A percentile compares a stretch with the other conserved stretches of the same genome.
phyloP scores from a whole-genome alignment of 805 yeast species.

The Candida montana region DNA sequence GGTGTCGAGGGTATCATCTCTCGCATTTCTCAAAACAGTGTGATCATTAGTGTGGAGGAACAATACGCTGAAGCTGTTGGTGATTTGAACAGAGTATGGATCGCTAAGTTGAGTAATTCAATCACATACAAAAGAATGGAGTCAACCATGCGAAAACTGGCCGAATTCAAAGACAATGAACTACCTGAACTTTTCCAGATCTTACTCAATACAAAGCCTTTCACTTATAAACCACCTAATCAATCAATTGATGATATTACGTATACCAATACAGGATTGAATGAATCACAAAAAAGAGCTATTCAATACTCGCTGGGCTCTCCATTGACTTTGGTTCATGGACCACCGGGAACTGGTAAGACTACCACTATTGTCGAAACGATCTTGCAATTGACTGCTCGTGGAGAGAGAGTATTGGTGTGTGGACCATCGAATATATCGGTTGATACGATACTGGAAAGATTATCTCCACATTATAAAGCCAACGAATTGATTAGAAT shows the following conservation, averaged over 20 bases:
- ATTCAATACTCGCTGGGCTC: slow-evolving; percentile 57
- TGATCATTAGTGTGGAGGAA: slow-evolving; percentile 60
- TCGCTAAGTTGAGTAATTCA: slow-evolving; percentile 53
- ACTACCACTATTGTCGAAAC: slow-evolving; percentile 83
- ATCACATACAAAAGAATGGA: slow-evolving; percentile 76
- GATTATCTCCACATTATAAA: slow-evolving; percentile 42
- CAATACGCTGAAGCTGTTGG: slow-evolving; percentile 45
- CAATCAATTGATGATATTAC: slow-evolving; percentile 8
- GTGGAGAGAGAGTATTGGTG: slow-evolving; percentile 60
- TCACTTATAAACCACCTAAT: slow-evolving; percentile 34
- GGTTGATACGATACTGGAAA: slow-evolving; percentile 84
- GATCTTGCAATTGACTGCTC: slow-evolving; percentile 63
- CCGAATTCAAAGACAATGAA: slow-evolving; percentile 35
- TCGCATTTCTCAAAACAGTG: slow-evolving; percentile 39
- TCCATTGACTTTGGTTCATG: slow-evolving; percentile 60
- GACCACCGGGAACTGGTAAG: slow-evolving; percentile 79
- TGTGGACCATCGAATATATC: slow-evolving; percentile 95
- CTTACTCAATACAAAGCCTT: slow-evolving; percentile 37
- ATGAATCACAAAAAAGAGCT: slow-evolving; percentile 64
- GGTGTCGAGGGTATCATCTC: slow-evolving; percentile 61
- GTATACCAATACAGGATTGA: slow-evolving; percentile 24
- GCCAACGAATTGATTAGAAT: slow-evolving; percentile 60
- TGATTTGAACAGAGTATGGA: slow-evolving; percentile 49
- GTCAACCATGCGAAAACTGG: slow-evolving; percentile 62
- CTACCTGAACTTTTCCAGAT: slow-evolving; percentile 38